Evolutionary conservation across 441 rosid genomes (phyloP).

Genomic region (Croton setiger): DNA sequence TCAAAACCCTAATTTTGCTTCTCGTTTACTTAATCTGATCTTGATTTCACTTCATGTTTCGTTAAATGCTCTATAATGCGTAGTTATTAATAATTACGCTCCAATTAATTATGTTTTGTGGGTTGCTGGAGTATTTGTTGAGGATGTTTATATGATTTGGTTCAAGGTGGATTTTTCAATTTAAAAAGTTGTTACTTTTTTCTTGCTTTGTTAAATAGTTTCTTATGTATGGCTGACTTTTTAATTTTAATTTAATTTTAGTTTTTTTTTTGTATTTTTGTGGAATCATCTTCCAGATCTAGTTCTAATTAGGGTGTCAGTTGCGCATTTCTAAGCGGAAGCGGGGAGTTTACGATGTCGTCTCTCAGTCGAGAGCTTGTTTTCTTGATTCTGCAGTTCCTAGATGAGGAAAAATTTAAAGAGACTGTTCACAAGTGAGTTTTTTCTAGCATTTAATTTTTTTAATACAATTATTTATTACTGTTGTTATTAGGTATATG

Average conservation of each 20-base stretch:
- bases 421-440: conserved; percentile 96
- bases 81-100: conserved; percentile 18
- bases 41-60: conserved; percentile 9
- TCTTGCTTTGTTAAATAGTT: not conserved
- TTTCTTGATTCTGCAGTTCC: conserved; percentile 95
- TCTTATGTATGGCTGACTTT: conserved; percentile 28
- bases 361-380: conserved; percentile 99
- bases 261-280: conserved; percentile 14
- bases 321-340: conserved; percentile 31
- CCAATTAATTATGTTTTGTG: conserved; percentile 15
- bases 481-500: conserved; percentile 12
- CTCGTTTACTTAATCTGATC: conserved; percentile 8
- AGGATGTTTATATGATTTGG: conserved; percentile 38
- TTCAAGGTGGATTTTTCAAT: conserved; percentile 18
- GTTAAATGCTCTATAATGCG: conserved; percentile 15
- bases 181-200: not conserved
- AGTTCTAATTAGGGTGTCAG: conserved; percentile 33
- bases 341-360: conserved; percentile 62
- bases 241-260: conserved; percentile 4
- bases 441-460: conserved; percentile 10
- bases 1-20: conserved; percentile 37
- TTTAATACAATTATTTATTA: not conserved
- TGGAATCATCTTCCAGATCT: conserved; percentile 54
- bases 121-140: conserved; percentile 18
- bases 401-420: conserved; percentile 96